Evolutionary conservation across 495 filamentous ascomycete species (phyloP).

Genomic region (Mycothermus thermophilus): DNA sequence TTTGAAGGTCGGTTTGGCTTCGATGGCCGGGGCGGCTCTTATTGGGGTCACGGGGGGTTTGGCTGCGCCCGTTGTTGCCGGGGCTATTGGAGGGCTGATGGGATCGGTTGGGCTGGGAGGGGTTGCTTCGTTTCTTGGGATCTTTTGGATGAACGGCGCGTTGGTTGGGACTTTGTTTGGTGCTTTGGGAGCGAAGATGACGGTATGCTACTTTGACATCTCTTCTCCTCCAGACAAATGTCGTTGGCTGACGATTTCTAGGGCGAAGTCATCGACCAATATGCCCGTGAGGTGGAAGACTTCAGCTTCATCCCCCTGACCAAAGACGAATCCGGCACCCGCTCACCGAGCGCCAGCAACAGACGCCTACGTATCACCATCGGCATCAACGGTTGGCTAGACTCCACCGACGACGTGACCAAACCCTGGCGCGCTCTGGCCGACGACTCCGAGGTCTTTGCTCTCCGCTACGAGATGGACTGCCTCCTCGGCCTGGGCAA

Average conservation of each 20-base stretch:
- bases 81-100: slow-evolving; percentile 78
- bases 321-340: slow-evolving; percentile 28
- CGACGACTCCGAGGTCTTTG: slow-evolving; percentile 59
- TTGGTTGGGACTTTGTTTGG: slow-evolving; percentile 79
- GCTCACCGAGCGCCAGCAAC: slow-evolving; percentile 12
- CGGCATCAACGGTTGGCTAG: slow-evolving; percentile 75
- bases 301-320: slow-evolving; percentile 69
- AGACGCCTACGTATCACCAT: slow-evolving; percentile 66
- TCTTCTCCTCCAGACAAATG: background rate
- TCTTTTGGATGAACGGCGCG: slow-evolving; percentile 66
- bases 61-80: slow-evolving; percentile 75
- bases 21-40: slow-evolving; percentile 72
- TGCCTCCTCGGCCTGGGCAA: slow-evolving; percentile 62
- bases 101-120: slow-evolving; percentile 73
- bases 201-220: slow-evolving; percentile 24
- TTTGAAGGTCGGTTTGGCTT: slow-evolving; percentile 81
- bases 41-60: slow-evolving; percentile 82
- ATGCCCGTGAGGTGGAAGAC: slow-evolving; percentile 74
- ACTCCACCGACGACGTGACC: slow-evolving; percentile 50
- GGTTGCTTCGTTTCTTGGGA: slow-evolving; percentile 68
- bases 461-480: slow-evolving; percentile 65
- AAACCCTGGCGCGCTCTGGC: slow-evolving; percentile 65
- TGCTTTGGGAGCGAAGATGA: slow-evolving; percentile 80
- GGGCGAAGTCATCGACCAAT: slow-evolving; percentile 66
- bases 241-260: no score